Conservation (phyloP, 1,139 yeast genomes). For the Kodamaea anthophila region DNA sequence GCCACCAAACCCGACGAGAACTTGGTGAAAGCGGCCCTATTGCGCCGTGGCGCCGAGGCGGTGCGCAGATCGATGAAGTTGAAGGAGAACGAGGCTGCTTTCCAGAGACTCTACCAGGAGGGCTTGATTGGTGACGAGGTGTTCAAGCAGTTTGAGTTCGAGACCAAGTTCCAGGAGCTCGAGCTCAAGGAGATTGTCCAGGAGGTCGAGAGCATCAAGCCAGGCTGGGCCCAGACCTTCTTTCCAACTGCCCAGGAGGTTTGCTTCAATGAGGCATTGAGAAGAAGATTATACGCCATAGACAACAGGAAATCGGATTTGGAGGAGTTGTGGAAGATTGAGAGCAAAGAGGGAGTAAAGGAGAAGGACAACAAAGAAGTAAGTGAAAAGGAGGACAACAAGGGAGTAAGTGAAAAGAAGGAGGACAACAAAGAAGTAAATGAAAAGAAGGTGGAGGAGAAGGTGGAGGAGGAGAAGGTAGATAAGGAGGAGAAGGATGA, state of each 20-base stretch:
- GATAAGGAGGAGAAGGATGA: not conserved
- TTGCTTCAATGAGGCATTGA: slow-evolving; percentile 84
- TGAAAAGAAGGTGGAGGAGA: slow-evolving; percentile 2
- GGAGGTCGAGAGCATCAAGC: slow-evolving; percentile 69
- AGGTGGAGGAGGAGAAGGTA: slow-evolving; percentile 1
- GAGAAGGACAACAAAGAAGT: slow-evolving; percentile 5
- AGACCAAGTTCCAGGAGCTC: slow-evolving; percentile 69
- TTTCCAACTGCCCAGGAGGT: slow-evolving; percentile 83
- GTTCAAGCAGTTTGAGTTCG: slow-evolving; percentile 72
- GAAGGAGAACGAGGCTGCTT: slow-evolving; percentile 65
- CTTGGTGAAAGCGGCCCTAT: slow-evolving; percentile 77
- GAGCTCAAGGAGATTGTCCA: slow-evolving; percentile 74
- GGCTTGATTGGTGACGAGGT: slow-evolving; percentile 91
- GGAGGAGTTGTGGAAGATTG: slow-evolving; percentile 45
- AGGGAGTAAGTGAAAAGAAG: slow-evolving; percentile 5
- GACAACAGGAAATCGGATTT: slow-evolving; percentile 47
- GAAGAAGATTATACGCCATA: slow-evolving; percentile 70
- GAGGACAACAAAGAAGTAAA: slow-evolving; percentile 1
- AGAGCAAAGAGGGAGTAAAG: slow-evolving; percentile 10
- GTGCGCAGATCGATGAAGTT: slow-evolving; percentile 61
- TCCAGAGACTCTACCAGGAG: slow-evolving; percentile 68
- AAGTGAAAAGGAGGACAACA: slow-evolving; percentile 3
- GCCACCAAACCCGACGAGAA: slow-evolving; percentile 66
- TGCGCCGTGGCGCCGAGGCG: slow-evolving; percentile 70
- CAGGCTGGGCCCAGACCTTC: slow-evolving; percentile 75